A percentile compares a stretch with the other conserved stretches of the same genome.
phyloP scores from a whole-genome alignment of 2,329 filamentous ascomycete species.

The Niveomyces coronatus region DNA sequence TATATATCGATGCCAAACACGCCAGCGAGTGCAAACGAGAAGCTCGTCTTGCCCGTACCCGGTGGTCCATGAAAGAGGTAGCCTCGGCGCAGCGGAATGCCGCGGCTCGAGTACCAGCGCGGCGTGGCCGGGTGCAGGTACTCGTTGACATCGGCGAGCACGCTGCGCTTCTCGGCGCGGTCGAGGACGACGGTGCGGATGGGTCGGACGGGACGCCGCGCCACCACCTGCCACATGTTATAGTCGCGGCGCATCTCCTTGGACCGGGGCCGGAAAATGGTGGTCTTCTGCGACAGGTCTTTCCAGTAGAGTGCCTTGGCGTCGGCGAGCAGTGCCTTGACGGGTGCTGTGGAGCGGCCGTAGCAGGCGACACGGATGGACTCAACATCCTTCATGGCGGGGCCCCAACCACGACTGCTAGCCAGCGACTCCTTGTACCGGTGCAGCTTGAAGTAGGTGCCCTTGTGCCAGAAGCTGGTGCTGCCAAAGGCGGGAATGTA shows the following conservation, averaged over 20 bases:
- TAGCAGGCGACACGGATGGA: constrained; percentile 44
- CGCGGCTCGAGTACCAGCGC: constrained; percentile 64
- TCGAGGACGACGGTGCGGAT: constrained; percentile 71
- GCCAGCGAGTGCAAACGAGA: constrained; percentile 55
- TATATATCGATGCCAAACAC: constrained; percentile 58
- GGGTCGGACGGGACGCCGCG: constrained; percentile 54
- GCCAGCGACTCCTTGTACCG: constrained; percentile 34
- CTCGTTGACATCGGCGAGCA: constrained; percentile 66
- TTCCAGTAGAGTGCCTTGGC: constrained; percentile 42
- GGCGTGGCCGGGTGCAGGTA: constrained; percentile 62
- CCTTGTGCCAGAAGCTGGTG: constrained; percentile 44
- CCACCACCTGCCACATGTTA: constrained; percentile 45
- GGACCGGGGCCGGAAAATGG: constrained; percentile 42
- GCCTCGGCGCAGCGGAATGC: constrained; percentile 65
- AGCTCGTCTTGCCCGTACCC: constrained; percentile 62
- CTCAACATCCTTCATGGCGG: constrained; percentile 42
- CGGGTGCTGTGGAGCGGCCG: constrained; percentile 37
- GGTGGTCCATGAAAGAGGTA: constrained; percentile 71
- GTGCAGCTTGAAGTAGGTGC: constrained; percentile 38
- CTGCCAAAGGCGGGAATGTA: constrained; percentile 44
- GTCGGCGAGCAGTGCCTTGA: constrained; percentile 45
- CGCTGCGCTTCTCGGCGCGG: constrained; percentile 49
- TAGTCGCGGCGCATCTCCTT: constrained; percentile 36
- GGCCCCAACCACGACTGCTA: constrained; percentile 22
- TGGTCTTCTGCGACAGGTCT: constrained; percentile 45